Percentiles rank a stretch among this genome's conserved stretches.
phyloP scores from a whole-genome alignment of 768 basidiomycete species.

The Cyathus striatus region DNA sequence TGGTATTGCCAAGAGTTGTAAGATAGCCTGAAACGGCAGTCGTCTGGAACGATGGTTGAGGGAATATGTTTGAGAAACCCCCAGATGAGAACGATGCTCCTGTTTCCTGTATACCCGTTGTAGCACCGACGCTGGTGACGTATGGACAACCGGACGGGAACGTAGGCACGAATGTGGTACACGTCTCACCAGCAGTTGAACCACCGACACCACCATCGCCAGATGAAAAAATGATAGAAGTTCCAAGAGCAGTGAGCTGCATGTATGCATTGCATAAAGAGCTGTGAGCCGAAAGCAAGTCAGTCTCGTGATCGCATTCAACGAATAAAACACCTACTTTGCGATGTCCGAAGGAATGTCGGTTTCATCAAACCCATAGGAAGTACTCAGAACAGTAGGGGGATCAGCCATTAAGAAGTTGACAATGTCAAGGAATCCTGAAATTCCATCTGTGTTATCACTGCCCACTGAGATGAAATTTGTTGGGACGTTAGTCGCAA shows the following conservation, averaged over 20 bases:
- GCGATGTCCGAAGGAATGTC: constrained; percentile 5
- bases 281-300: not conserved
- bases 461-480: constrained; percentile 27
- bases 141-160: constrained; percentile 48
- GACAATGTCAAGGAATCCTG: constrained; percentile 28
- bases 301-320: too few relatives aligned
- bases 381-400: constrained; percentile 46
- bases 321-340: not conserved
- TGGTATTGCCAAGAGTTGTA: constrained; percentile 18
- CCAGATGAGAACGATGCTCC: constrained; percentile 43
- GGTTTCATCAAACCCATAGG: constrained; percentile 45
- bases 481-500: constrained; percentile 25
- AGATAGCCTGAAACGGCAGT: constrained; percentile 16
- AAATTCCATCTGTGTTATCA: constrained; percentile 19
- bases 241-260: constrained; percentile 42
- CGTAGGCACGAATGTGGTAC: constrained; percentile 27
- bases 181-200: not conserved
- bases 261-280: constrained; percentile 20
- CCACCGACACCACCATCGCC: constrained; percentile 42
- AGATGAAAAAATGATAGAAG: constrained; percentile 41
- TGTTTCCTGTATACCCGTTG: constrained; percentile 34
- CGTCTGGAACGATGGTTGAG: constrained; percentile 19
- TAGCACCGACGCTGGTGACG: constrained; percentile 33
- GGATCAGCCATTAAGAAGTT: constrained; percentile 19
- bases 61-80: constrained; percentile 43